Evolutionary conservation across 1,139 yeast genomes (phyloP).

Genomic region (Saccharomyces hybrid): DNA sequence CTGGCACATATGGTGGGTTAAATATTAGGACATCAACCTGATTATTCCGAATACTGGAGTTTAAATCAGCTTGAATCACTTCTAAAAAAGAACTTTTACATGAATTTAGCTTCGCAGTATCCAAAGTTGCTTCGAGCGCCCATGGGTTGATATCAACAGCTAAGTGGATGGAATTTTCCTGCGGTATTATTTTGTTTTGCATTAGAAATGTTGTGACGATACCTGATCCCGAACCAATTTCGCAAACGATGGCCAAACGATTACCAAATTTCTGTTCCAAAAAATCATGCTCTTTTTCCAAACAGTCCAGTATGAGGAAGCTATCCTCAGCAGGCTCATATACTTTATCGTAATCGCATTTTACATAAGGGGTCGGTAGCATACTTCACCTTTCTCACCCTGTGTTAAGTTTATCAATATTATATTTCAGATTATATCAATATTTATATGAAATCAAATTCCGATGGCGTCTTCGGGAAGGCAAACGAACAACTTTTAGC

Average conservation of each 20-base stretch:
- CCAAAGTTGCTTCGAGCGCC: slow-evolving; percentile 52
- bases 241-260: slow-evolving; percentile 54
- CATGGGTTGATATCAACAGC: slow-evolving; percentile 77
- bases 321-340: slow-evolving; percentile 96
- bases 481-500: background rate
- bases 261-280: slow-evolving; percentile 32
- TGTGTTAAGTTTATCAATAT: background rate
- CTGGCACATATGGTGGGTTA: slow-evolving; percentile 96
- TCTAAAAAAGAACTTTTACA: slow-evolving; percentile 40
- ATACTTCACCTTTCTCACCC: slow-evolving; percentile 24
- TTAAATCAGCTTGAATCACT: slow-evolving; percentile 51
- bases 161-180: slow-evolving; percentile 39
- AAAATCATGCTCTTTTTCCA: slow-evolving; percentile 50
- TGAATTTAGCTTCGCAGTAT: slow-evolving; percentile 46
- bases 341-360: slow-evolving; percentile 47
- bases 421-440: background rate
- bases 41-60: slow-evolving; percentile 40
- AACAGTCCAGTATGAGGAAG: slow-evolving; percentile 67
- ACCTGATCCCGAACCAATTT: slow-evolving; percentile 90
- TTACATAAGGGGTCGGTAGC: slow-evolving; percentile 50
- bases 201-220: slow-evolving; percentile 67
- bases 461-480: background rate
- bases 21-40: slow-evolving; percentile 66
- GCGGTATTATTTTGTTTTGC: slow-evolving; percentile 21
- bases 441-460: background rate